phyloP scores from a whole-genome alignment of 2,329 filamentous ascomycete species.

The Penicillium sp. region DNA sequence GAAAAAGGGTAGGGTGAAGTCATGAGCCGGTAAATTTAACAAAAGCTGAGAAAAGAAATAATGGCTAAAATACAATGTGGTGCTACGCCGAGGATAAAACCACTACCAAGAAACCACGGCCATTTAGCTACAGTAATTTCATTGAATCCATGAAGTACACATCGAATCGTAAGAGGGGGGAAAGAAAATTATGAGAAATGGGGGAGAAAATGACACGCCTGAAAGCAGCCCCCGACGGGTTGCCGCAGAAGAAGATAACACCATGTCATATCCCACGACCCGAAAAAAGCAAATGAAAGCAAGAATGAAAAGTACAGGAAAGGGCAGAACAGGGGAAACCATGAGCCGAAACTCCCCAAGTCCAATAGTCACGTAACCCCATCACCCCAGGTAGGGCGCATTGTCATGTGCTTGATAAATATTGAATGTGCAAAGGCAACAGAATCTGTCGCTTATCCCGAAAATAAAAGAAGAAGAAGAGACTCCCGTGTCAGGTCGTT shows the following conservation, averaged over 20 bases:
- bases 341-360: slow-evolving; percentile 8
- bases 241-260: slow-evolving; percentile 6
- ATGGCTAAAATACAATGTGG: slow-evolving; percentile 17
- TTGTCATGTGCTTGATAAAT: slow-evolving; percentile 19
- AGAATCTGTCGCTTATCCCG: slow-evolving; percentile 4
- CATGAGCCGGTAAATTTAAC: too few relatives aligned
- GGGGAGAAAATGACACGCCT: slow-evolving; percentile 7
- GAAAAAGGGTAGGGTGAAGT: too few relatives aligned
- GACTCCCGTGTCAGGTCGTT: slow-evolving; percentile 18
- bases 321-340: slow-evolving; percentile 8
- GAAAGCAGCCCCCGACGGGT: not conserved
- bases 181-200: slow-evolving; percentile 18
- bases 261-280: slow-evolving; percentile 9
- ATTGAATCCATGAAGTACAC: slow-evolving; percentile 26
- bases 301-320: slow-evolving; percentile 17
- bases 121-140: slow-evolving; percentile 23
- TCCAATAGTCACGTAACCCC: slow-evolving; percentile 1
- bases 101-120: slow-evolving; percentile 7
- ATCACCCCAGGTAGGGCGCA: not conserved
- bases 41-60: not conserved
- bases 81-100: not conserved
- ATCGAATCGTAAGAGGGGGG: slow-evolving; percentile 20
- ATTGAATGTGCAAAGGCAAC: slow-evolving; percentile 10
- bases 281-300: slow-evolving; percentile 6
- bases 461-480: slow-evolving; percentile 9